phyloP scores from a whole-genome alignment of 139 green algal genomes.

The Auxenochlorella protothecoides region DNA sequence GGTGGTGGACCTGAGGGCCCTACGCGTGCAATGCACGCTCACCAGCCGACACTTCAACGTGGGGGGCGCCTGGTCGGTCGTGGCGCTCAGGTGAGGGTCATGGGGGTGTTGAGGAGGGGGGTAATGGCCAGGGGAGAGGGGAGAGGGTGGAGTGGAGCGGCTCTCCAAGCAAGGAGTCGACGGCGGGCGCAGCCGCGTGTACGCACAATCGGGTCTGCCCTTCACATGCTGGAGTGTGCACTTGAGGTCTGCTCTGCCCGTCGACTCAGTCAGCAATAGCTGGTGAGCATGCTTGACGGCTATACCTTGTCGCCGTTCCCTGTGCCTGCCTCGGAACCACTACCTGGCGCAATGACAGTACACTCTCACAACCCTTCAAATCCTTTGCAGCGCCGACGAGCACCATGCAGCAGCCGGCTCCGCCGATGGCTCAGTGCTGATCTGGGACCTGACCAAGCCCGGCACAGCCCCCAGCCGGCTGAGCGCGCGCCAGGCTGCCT shows the following conservation, averaged over 20 bases:
- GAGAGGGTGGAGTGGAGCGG: background rate
- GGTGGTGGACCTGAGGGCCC: conserved; percentile 21
- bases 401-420: conserved; percentile 29
- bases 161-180: background rate
- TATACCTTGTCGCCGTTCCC: background rate
- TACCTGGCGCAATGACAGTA: too few relatives aligned
- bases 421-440: conserved; percentile 21
- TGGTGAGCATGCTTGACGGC: background rate
- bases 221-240: too few relatives aligned
- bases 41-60: conserved; percentile 19
- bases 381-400: conserved; percentile 21
- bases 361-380: background rate
- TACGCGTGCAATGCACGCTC: conserved; percentile 23
- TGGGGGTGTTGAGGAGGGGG: background rate
- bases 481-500: background rate
- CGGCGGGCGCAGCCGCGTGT: too few relatives aligned
- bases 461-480: background rate
- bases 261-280: background rate
- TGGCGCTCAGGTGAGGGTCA: conserved; percentile 13
- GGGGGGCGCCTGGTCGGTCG: conserved; percentile 21
- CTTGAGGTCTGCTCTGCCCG: too few relatives aligned
- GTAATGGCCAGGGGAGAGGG: background rate
- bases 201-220: too few relatives aligned
- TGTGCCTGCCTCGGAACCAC: background rate
- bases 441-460: conserved; percentile 29